Percentiles rank a stretch among this genome's conserved stretches.
These are phyloP conservation scores for Udeniomyces megalosporus DNA, from an alignment of 768 basidiomycete species.

Conservation along the genomic window DNA sequence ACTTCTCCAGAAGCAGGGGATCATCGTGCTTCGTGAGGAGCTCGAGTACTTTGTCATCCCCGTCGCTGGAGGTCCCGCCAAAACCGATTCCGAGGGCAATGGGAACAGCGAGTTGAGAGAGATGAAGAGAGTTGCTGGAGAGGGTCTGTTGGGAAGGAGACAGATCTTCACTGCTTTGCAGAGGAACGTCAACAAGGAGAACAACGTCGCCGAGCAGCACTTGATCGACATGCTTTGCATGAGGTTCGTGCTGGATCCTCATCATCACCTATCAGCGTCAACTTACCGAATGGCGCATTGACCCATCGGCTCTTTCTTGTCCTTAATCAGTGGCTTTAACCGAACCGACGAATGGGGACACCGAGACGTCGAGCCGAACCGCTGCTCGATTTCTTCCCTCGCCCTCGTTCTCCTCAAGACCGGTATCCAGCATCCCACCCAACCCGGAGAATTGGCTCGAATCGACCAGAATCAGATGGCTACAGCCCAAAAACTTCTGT, in stretches of 20 bases:
- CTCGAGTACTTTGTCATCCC: constrained; percentile 97
- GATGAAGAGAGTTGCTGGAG: constrained; percentile 72
- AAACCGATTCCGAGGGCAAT: constrained; percentile 51
- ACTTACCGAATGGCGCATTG: neutral
- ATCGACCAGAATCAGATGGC: constrained; percentile 87
- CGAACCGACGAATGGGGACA: constrained; percentile 98
- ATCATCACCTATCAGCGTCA: neutral
- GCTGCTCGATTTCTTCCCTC: constrained; percentile 96
- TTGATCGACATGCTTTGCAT: constrained; percentile 99
- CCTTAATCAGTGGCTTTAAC: constrained; percentile 62
- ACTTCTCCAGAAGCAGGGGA: constrained; percentile 84
- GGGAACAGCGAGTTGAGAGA: constrained; percentile 62
- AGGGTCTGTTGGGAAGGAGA: constrained; percentile 68
- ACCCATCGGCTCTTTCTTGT: neutral
- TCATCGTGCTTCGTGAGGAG: constrained; percentile 94
- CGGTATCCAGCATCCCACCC: constrained; percentile 44
- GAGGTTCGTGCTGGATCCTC: constrained; percentile 43
- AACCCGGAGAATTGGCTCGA: constrained; percentile 40
- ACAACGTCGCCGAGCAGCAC: constrained; percentile 97
- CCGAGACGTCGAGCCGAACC: constrained; percentile 82
- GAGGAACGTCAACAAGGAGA: constrained; percentile 97
- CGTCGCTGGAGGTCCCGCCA: constrained; percentile 37
- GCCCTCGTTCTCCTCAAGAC: constrained; percentile 95
- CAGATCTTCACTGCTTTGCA: constrained; percentile 96
- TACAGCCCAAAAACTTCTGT: constrained; percentile 85